A percentile compares a stretch with the other conserved stretches of the same genome.
Evolutionary conservation across 495 filamentous ascomycete species (phyloP).

Genomic region (Penicillium bovifimosum): DNA sequence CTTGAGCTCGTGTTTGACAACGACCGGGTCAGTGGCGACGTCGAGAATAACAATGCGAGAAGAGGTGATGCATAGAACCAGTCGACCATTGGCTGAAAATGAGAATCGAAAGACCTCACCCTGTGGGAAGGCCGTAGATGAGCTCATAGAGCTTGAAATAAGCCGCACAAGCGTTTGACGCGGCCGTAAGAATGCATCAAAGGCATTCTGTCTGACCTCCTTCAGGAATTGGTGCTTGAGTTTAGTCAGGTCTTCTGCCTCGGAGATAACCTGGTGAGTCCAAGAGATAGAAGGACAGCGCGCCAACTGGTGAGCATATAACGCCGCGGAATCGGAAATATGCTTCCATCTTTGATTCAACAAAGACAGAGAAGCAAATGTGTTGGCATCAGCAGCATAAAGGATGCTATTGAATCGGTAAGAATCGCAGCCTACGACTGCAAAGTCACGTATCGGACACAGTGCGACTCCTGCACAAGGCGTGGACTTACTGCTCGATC

Average conservation of each 20-base stretch:
- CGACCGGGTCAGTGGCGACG: constrained; percentile 48
- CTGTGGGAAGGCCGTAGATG: constrained; percentile 70
- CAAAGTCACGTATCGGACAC: background rate
- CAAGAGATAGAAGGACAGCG: constrained; percentile 63
- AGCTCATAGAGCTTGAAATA: constrained; percentile 78
- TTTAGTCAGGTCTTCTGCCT: constrained; percentile 49
- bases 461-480: background rate
- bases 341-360: constrained; percentile 72
- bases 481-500: constrained; percentile 25
- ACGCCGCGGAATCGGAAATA: constrained; percentile 61
- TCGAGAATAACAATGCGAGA: constrained; percentile 79
- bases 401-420: constrained; percentile 55
- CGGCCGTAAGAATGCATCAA: constrained; percentile 71
- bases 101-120: constrained; percentile 83
- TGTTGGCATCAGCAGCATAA: constrained; percentile 65
- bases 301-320: constrained; percentile 74
- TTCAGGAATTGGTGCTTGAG: constrained; percentile 63
- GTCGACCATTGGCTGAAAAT: constrained; percentile 67
- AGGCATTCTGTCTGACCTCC: constrained; percentile 73
- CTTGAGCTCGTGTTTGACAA: constrained; percentile 71
- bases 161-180: constrained; percentile 64
- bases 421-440: background rate
- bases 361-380: constrained; percentile 78
- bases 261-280: constrained; percentile 43
- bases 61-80: constrained; percentile 76